phyloP scores from a whole-genome alignment of 306 rosid genomes.

The Quercus gilva region DNA sequence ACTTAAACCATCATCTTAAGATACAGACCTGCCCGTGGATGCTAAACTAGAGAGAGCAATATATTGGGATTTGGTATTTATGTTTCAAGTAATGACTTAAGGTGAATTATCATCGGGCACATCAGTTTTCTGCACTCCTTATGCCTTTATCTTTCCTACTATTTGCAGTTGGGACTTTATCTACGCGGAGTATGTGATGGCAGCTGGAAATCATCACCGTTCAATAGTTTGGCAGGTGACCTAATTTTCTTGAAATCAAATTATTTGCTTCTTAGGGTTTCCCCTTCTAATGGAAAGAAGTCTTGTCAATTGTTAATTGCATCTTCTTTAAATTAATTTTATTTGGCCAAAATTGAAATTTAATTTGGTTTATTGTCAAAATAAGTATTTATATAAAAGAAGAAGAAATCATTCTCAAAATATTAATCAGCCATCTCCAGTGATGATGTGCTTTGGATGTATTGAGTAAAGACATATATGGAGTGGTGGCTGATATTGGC shows the following conservation, averaged over 20 bases:
- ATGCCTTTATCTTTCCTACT: slow-evolving; percentile 16
- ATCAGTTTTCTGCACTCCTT: slow-evolving; percentile 2
- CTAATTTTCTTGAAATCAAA: slow-evolving; percentile 15
- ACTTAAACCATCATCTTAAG: not conserved
- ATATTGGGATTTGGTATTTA: not conserved
- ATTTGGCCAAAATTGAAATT: not conserved
- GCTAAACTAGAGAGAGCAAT: not conserved
- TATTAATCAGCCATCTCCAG: not conserved
- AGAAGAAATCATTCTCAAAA: not conserved
- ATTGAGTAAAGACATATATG: not conserved
- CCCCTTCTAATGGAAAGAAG: slow-evolving; percentile 3
- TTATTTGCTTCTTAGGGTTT: not conserved
- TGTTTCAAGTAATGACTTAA: slow-evolving; percentile 13
- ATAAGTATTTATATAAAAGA: not conserved
- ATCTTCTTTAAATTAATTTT: not conserved
- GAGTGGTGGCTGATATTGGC: not conserved
- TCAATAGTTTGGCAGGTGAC: slow-evolving; percentile 96
- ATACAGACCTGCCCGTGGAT: not conserved
- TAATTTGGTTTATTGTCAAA: not conserved
- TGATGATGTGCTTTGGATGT: not conserved
- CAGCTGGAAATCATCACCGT: slow-evolving; percentile 86
- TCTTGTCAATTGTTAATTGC: slow-evolving; percentile 2
- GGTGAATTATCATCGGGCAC: not conserved
- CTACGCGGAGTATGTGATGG: slow-evolving; percentile 96
- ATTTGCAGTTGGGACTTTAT: slow-evolving; percentile 97